These are phyloP conservation scores for Allomyces arbusculus DNA, from an alignment of 192 early-diverging fungal species.

Conservation along the genomic window DNA sequence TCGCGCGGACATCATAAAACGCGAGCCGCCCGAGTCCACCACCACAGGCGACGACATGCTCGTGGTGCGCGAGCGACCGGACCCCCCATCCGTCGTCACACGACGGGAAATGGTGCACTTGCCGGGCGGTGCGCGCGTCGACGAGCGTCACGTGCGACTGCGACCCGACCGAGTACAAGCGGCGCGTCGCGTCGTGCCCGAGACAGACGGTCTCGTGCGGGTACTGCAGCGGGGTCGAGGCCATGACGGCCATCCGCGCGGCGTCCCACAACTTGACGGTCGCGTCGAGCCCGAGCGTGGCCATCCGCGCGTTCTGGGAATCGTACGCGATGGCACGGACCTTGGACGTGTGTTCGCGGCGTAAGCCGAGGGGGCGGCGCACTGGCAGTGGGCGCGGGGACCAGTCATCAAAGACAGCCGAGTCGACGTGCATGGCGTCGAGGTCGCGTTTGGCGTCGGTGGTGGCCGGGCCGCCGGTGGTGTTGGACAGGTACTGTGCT, in stretches of 20 bases:
- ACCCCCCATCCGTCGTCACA: neutral
- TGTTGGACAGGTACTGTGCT: too few relatives aligned
- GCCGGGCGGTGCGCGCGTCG: conserved; percentile 12
- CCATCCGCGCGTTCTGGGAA: conserved; percentile 1
- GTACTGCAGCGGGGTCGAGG: conserved; percentile 7
- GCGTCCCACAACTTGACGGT: conserved; percentile 25
- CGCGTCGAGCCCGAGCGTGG: conserved; percentile 22
- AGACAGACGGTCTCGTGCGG: conserved; percentile 13
- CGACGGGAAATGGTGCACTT: neutral
- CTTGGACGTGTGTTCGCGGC: conserved; percentile 13
- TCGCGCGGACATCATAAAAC: neutral
- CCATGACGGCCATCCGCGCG: neutral
- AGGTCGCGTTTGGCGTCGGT: too few relatives aligned
- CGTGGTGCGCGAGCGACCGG: neutral
- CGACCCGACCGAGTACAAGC: conserved; percentile 19
- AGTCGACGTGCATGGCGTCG: too few relatives aligned
- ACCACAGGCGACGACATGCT: neutral
- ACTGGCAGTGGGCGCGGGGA: neutral
- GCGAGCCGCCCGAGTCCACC: neutral
- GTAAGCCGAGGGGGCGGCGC: conserved; percentile 1
- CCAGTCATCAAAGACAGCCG: neutral
- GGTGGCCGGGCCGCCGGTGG: too few relatives aligned
- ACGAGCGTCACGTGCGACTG: conserved; percentile 17
- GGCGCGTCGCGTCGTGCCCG: conserved; percentile 3
- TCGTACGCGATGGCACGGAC: conserved; percentile 21